phyloP scores from a whole-genome alignment of 139 green algal species.

The Micractinium conductrix region DNA sequence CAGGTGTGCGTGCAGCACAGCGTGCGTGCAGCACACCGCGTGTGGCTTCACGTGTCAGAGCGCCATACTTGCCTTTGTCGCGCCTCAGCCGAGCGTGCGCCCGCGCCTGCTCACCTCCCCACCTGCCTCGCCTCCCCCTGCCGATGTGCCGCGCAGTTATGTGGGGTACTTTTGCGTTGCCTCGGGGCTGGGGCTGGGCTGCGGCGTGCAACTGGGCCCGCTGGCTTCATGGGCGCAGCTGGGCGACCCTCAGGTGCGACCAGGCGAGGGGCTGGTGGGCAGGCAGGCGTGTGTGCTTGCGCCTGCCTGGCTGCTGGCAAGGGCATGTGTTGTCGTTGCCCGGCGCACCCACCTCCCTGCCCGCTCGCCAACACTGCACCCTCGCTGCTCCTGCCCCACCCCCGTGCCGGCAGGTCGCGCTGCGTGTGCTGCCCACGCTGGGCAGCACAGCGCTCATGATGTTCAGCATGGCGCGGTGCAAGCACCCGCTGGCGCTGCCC shows the following conservation, averaged over 20 bases:
- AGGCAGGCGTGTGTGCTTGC: not conserved
- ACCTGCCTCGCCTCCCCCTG: no score
- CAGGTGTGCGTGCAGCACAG: not conserved
- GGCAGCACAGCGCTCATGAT: slow-evolving; percentile 48
- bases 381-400: not conserved
- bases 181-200: slow-evolving; percentile 20
- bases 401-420: not conserved
- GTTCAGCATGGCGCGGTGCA: slow-evolving; percentile 48
- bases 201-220: slow-evolving; percentile 8
- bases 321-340: not conserved
- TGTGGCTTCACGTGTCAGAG: no score
- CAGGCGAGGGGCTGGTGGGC: not conserved
- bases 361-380: not conserved
- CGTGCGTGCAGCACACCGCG: no score
- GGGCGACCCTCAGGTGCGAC: not conserved
- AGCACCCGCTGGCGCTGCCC: slow-evolving; percentile 67
- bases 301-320: no score
- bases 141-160: no score
- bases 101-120: no score
- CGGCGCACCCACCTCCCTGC: no score
- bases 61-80: no score
- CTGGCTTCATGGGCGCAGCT: slow-evolving; percentile 10
- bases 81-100: no score
- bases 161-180: slow-evolving; percentile 32
- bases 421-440: slow-evolving; percentile 56